phyloP scores from a whole-genome alignment of 257 asterid species.

The Plantago major region DNA sequence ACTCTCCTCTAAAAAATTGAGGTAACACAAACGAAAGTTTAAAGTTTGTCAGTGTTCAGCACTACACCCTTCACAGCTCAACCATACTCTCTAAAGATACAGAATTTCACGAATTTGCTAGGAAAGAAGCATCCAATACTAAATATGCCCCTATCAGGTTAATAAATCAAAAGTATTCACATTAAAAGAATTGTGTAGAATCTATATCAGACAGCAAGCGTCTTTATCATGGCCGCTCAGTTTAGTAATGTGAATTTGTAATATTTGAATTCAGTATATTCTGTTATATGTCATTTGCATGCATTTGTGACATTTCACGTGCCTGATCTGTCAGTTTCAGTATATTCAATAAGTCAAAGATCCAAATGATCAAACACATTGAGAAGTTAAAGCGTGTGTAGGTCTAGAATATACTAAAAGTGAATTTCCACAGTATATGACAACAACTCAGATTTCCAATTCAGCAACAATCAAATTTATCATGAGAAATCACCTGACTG shows the following conservation, averaged over 20 bases:
- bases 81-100: not conserved
- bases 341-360: too few relatives aligned
- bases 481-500: slow-evolving; percentile 49
- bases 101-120: not conserved
- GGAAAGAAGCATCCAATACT: not conserved
- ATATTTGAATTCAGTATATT: not conserved
- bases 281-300: too few relatives aligned
- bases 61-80: not conserved
- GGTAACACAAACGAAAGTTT: not conserved
- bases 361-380: too few relatives aligned
- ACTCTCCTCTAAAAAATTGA: not conserved
- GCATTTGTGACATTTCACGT: too few relatives aligned
- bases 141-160: not conserved
- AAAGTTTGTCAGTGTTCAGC: not conserved
- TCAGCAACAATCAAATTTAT: too few relatives aligned
- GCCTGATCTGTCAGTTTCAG: too few relatives aligned
- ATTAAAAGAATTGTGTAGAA: not conserved
- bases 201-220: slow-evolving; percentile 1
- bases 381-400: too few relatives aligned
- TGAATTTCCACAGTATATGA: too few relatives aligned
- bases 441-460: too few relatives aligned
- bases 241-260: not conserved
- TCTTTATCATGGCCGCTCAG: not conserved
- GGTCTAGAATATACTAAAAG: too few relatives aligned
- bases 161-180: not conserved